Percentiles rank a stretch among this genome's conserved stretches.
Evolutionary conservation across 2,329 filamentous ascomycete species (phyloP).

Genomic region (Trichoderma aggressivum): DNA sequence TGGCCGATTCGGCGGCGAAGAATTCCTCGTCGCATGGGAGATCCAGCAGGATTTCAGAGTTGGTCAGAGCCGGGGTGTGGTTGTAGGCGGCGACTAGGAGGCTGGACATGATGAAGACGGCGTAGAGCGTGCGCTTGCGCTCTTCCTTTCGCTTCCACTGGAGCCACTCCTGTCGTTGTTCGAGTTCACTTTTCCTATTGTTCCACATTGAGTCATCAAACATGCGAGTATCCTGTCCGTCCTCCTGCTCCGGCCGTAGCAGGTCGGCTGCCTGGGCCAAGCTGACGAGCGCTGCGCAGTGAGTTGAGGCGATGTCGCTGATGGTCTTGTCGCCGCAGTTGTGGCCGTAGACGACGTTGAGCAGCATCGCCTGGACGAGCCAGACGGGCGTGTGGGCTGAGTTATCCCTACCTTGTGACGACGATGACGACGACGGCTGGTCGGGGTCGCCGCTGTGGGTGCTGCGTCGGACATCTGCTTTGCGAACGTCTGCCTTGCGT

Average conservation of each 20-base stretch:
- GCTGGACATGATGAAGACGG: constrained; percentile 88
- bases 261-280: constrained; percentile 86
- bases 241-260: constrained; percentile 38
- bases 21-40: constrained; percentile 91
- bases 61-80: constrained; percentile 83
- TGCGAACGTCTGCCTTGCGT: constrained; percentile 75
- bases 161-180: constrained; percentile 65
- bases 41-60: constrained; percentile 87
- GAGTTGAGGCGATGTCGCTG: constrained; percentile 87
- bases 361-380: constrained; percentile 94
- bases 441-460: constrained; percentile 37
- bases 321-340: constrained; percentile 90
- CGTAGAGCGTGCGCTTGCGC: constrained; percentile 87
- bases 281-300: constrained; percentile 86
- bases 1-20: constrained; percentile 78
- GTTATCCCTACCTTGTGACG: constrained; percentile 51
- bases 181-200: constrained; percentile 44
- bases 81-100: constrained; percentile 90
- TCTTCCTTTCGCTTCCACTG: constrained; percentile 87
- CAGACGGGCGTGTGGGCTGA: constrained; percentile 79
- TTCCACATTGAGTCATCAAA: constrained; percentile 50
- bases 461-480: constrained; percentile 56
- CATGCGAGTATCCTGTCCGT: constrained; percentile 54
- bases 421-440: neutral
- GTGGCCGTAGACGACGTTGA: constrained; percentile 94